These are phyloP conservation scores for Bipolaris cookei DNA, from an alignment of 2,329 filamentous ascomycete species.

Conservation along the genomic window DNA sequence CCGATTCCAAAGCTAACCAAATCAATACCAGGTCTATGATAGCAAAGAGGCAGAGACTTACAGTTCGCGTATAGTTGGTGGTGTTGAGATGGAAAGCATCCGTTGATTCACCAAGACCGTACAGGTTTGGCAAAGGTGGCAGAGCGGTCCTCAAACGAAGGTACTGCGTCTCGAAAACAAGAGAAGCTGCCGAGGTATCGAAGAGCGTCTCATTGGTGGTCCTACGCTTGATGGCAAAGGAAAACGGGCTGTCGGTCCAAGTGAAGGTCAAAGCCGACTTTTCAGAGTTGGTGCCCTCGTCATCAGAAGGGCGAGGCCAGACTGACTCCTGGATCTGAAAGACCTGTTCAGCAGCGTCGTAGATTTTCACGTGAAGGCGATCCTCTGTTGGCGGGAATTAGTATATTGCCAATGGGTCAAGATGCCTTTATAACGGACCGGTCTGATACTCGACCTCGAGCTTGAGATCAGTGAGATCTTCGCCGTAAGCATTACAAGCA, in stretches of 20 bases:
- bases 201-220: conserved; percentile 67
- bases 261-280: conserved; percentile 61
- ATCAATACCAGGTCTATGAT: conserved; percentile 60
- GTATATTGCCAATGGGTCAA: conserved; percentile 65
- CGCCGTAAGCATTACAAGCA: conserved; percentile 66
- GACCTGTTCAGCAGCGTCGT: conserved; percentile 69
- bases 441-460: conserved; percentile 67
- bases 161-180: conserved; percentile 80
- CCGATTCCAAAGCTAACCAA: conserved; percentile 68
- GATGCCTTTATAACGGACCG: conserved; percentile 52
- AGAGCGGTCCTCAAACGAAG: conserved; percentile 73
- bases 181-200: conserved; percentile 69
- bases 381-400: conserved; percentile 53
- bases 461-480: conserved; percentile 61
- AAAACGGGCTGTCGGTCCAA: conserved; percentile 66
- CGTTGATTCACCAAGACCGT: conserved; percentile 78
- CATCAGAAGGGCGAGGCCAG: conserved; percentile 63
- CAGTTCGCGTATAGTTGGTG: conserved; percentile 64
- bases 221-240: conserved; percentile 66
- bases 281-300: conserved; percentile 30
- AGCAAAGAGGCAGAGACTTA: conserved; percentile 32
- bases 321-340: conserved; percentile 76
- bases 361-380: conserved; percentile 74
- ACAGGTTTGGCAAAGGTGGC: conserved; percentile 71
- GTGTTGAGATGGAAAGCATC: conserved; percentile 72